Evolutionary conservation across 768 basidiomycete species (phyloP), one percentile per base, ranked within the genome.

Genomic region (Boletus sp.): DNA sequence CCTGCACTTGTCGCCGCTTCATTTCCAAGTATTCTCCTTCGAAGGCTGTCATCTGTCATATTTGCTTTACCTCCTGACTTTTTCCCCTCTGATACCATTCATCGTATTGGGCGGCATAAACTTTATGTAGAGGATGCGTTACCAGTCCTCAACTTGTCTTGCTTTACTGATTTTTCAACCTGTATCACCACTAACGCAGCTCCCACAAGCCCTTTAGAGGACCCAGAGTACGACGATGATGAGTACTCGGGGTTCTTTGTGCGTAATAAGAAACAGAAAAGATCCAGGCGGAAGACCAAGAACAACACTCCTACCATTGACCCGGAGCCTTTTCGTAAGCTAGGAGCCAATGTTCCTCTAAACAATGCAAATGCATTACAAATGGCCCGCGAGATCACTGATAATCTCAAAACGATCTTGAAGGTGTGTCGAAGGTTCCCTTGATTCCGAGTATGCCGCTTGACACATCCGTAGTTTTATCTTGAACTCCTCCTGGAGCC

Each of bases 181-280:
- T 32, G n/a, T 32, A 21, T 35, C 3, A 27, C 34, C 7, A n/a
- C 39, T 14, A 25, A 58, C 1, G 17, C 11, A 1, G 14, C 46
- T 23, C 29, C 27, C 25, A 21, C 45, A 39, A 42, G 17, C 3
- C 10, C 41, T 7, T 21, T 30, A 23, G 55, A 53, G 32, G 58
- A 58, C 13, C 47, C 43, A 33, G 53, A 42, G 7, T 52, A 47
- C 21, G 47, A 56, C 3, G 3, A 40, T 2, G 56, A 58, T 0
- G 55, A 54, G 9, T 40, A 50, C 32, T 39, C 50, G 1, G 59
- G 48, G 8, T 58, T 57, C 25, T 25, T 37, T 32, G 40, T 50
- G 25, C 54, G 41, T 17, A 64, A 57, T 42, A 59, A 57, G 33
- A 68, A 65, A 47, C 76, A 72, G 53, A 71, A 67, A 45, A 65